Conservation (phyloP, 495 filamentous ascomycete genomes). For the Usnea hakonensis region DNA sequence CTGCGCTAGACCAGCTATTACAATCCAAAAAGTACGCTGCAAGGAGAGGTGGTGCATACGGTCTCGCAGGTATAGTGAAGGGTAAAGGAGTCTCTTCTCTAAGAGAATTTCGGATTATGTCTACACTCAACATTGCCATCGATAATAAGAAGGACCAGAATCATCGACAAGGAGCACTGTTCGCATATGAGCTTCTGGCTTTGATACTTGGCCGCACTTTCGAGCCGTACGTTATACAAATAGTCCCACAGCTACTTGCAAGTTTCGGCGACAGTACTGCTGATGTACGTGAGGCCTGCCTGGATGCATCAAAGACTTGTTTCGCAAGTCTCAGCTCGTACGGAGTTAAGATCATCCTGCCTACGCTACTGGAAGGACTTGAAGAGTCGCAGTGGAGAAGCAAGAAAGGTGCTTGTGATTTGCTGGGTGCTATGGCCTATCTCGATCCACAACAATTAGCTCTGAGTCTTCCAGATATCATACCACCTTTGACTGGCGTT, state of each 20-base stretch:
- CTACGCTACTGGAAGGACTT: constrained; percentile 83
- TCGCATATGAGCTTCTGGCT: constrained; percentile 86
- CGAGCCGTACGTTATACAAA: constrained; percentile 92
- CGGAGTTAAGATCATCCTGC: constrained; percentile 88
- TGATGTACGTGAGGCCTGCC: constrained; percentile 84
- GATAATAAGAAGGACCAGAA: constrained; percentile 91
- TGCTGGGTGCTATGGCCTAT: constrained; percentile 96
- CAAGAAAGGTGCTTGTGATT: constrained; percentile 95
- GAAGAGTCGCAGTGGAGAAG: constrained; percentile 95
- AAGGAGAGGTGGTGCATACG: constrained; percentile 88
- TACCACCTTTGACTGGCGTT: constrained; percentile 86
- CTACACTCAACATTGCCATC: constrained; percentile 61
- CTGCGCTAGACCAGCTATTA: constrained; percentile 69
- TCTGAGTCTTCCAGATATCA: constrained; percentile 86
- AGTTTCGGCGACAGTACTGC: constrained; percentile 83
- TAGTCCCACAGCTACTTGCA: constrained; percentile 80
- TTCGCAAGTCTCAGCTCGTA: constrained; percentile 90
- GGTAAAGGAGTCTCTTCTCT: constrained; percentile 78
- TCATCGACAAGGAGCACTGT: constrained; percentile 77
- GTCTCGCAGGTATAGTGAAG: constrained; percentile 79
- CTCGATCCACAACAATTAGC: constrained; percentile 91
- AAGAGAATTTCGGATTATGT: constrained; percentile 77
- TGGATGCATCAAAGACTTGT: constrained; percentile 89
- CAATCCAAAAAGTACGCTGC: constrained; percentile 82
- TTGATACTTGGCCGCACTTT: constrained; percentile 78